Conservation (phyloP, 1,284 basidiomycete species). For the Coriolopsis trogii region DNA sequence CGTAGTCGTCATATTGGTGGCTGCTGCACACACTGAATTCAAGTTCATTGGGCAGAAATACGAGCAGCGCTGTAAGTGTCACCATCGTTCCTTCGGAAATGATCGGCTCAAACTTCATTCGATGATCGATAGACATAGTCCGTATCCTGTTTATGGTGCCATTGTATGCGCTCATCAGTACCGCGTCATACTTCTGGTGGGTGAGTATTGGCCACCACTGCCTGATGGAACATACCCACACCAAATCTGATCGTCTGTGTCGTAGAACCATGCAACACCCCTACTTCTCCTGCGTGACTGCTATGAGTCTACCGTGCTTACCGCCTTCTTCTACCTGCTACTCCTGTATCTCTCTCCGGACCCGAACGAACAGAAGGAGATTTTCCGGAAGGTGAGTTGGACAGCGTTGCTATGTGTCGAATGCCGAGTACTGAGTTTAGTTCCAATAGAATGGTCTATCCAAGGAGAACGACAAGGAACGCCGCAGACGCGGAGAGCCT, state of each 20-base stretch:
- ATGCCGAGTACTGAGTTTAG: neutral
- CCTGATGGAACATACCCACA: constrained; percentile 62
- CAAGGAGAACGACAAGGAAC: constrained; percentile 49
- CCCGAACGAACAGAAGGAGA: constrained; percentile 59
- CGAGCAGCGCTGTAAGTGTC: constrained; percentile 67
- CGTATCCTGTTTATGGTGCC: constrained; percentile 82
- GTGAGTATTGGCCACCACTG: constrained; percentile 37
- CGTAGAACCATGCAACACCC: constrained; percentile 70
- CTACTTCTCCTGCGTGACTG: constrained; percentile 66
- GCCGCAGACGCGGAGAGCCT: constrained; percentile 45
- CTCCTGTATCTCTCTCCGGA: constrained; percentile 73
- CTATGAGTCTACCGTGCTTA: constrained; percentile 73
- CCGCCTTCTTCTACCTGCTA: constrained; percentile 79
- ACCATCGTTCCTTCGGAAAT: neutral
- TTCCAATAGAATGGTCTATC: constrained; percentile 48
- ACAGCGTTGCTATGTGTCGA: neutral
- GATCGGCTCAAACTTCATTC: neutral
- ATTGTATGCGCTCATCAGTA: constrained; percentile 70
- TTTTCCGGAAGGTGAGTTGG: constrained; percentile 52
- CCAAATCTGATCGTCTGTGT: constrained; percentile 63
- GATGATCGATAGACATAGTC: constrained; percentile 54
- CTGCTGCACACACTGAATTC: constrained; percentile 5
- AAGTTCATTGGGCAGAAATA: constrained; percentile 48
- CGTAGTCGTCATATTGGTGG: neutral
- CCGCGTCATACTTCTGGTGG: constrained; percentile 75